A percentile compares a stretch with the other conserved stretches of the same genome.
These are phyloP conservation scores for Tripidium arundinaceum DNA, from an alignment of 202 grass and related monocot genomes.

Conservation along the genomic window DNA sequence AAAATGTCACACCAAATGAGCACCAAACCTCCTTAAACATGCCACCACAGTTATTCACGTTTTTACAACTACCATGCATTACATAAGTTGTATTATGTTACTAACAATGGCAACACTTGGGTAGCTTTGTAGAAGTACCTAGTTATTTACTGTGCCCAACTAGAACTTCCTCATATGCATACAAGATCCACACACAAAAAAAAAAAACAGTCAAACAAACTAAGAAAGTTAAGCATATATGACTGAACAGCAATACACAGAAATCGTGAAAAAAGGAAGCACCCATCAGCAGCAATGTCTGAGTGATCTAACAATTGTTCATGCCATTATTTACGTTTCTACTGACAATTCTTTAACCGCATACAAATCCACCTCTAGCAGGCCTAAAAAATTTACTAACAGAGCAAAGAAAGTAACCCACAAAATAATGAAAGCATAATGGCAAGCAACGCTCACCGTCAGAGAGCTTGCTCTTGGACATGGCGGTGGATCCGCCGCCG, in stretches of 20 bases:
- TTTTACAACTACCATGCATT: background rate
- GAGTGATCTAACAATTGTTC: conserved; percentile 2
- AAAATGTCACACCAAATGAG: conserved; percentile 7
- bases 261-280: background rate
- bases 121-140: background rate
- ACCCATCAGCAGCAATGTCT: background rate
- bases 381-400: background rate
- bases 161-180: background rate
- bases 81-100: background rate
- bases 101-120: background rate
- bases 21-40: conserved; percentile 8
- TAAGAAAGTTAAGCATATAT: background rate
- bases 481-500: conserved; percentile 35
- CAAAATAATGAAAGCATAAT: background rate
- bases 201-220: background rate
- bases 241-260: background rate
- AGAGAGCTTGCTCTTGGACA: conserved; percentile 50
- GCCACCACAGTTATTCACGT: background rate
- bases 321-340: background rate
- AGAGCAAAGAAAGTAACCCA: conserved; percentile 10
- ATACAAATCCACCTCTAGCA: background rate
- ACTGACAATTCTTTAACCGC: background rate
- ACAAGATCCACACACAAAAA: background rate
- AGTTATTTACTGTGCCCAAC: background rate
- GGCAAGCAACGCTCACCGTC: conserved; percentile 33